These are phyloP conservation scores for Sicyos baderoa DNA, from an alignment of 306 rosid genomes.

Conservation along the genomic window DNA sequence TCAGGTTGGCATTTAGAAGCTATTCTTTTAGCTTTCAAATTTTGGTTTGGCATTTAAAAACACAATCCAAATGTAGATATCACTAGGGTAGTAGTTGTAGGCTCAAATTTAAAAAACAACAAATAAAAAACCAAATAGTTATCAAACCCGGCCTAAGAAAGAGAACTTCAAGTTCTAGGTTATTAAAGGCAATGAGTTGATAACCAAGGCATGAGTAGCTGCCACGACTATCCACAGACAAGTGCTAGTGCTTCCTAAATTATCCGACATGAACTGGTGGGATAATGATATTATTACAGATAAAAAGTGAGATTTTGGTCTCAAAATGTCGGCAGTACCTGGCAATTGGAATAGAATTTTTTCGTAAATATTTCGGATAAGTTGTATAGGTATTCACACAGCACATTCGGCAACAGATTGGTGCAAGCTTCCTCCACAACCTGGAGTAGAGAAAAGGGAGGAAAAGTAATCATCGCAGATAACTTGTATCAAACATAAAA, in stretches of 20 bases:
- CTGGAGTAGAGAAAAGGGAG: constrained; percentile 29
- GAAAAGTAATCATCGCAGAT: background rate
- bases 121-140: too few relatives aligned
- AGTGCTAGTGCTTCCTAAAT: background rate
- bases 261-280: background rate
- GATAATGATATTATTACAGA: background rate
- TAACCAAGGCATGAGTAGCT: background rate
- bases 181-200: background rate
- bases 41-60: too few relatives aligned
- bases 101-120: too few relatives aligned
- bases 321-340: constrained; percentile 40
- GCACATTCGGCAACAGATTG: constrained; percentile 65
- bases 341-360: constrained; percentile 74
- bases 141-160: too few relatives aligned
- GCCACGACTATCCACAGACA: background rate
- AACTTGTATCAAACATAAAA: too few relatives aligned
- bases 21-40: too few relatives aligned
- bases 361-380: constrained; percentile 69
- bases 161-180: background rate
- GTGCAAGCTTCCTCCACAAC: constrained; percentile 86
- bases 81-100: too few relatives aligned
- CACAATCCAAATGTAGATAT: too few relatives aligned
- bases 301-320: constrained; percentile 8
- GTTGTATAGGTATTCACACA: constrained; percentile 85
- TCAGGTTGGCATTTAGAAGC: too few relatives aligned